phyloP scores from a whole-genome alignment of 1,284 basidiomycete species.

The Pseudozyma thailandica region DNA sequence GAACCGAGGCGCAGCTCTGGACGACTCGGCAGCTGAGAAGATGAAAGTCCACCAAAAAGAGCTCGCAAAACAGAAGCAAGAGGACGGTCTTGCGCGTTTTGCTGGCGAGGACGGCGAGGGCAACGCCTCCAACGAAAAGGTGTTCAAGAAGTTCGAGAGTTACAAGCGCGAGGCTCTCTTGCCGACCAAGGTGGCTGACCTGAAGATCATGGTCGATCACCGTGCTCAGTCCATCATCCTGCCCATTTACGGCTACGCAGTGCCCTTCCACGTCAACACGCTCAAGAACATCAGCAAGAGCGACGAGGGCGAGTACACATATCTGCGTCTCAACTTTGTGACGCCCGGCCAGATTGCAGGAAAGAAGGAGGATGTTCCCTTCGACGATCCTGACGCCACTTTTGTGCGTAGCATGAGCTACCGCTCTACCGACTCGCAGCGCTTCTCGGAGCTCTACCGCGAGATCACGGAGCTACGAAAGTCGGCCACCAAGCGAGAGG shows the following conservation, averaged over 20 bases:
- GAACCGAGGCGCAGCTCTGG: conserved; percentile 80
- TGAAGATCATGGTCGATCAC: conserved; percentile 88
- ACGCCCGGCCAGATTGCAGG: conserved; percentile 97
- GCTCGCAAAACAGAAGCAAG: conserved; percentile 81
- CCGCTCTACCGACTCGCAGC: conserved; percentile 86
- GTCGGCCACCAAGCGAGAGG: conserved; percentile 94
- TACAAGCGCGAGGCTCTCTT: conserved; percentile 93
- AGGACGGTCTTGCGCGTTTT: conserved; percentile 84
- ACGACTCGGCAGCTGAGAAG: conserved; percentile 77
- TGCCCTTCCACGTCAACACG: conserved; percentile 98
- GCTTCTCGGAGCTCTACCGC: conserved; percentile 87
- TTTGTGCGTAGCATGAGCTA: conserved; percentile 96
- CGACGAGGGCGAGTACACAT: conserved; percentile 94
- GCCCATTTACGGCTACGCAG: conserved; percentile 93
- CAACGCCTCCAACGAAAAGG: conserved; percentile 75
- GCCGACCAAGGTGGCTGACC: conserved; percentile 72
- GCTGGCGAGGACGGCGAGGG: conserved; percentile 73
- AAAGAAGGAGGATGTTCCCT: conserved; percentile 99
- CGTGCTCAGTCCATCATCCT: conserved; percentile 89
- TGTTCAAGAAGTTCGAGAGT: conserved; percentile 93
- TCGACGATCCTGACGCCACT: conserved; percentile 95
- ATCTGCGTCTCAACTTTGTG: conserved; percentile 97
- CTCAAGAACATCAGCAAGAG: conserved; percentile 98
- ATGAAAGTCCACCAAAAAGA: conserved; percentile 90
- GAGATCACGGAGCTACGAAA: conserved; percentile 96